Conservation (phyloP, 1,284 basidiomycete species). For the Austropuccinia psidii region DNA sequence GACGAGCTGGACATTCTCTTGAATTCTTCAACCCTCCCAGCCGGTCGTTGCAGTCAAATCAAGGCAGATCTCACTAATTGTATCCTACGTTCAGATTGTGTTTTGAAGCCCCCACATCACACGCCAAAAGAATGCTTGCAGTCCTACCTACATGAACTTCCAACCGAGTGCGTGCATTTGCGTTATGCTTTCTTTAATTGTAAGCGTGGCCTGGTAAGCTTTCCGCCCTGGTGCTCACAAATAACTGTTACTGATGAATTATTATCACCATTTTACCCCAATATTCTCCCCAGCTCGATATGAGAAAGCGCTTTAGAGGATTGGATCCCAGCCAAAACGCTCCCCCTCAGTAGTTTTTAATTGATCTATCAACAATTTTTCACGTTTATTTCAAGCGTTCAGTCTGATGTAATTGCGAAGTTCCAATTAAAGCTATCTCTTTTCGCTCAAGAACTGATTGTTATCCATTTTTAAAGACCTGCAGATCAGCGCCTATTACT, state of each 20-base stretch:
- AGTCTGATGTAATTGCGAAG: no score
- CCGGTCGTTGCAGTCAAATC: conserved; percentile 59
- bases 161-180: conserved; percentile 64
- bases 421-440: no score
- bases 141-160: conserved; percentile 60
- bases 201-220: conserved; percentile 72
- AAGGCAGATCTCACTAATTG: conserved; percentile 68
- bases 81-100: conserved; percentile 70
- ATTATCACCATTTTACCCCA: background rate
- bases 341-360: no score
- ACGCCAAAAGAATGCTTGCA: conserved; percentile 70
- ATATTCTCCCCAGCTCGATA: conserved; percentile 57
- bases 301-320: conserved; percentile 71
- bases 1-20: no score
- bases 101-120: conserved; percentile 60
- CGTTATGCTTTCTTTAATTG: conserved; percentile 74
- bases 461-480: no score
- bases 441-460: no score
- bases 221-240: background rate
- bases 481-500: no score
- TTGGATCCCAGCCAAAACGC: conserved; percentile 32
- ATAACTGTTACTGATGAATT: background rate
- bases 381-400: no score
- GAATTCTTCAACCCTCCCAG: background rate
- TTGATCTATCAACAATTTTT: no score